Conservation (phyloP, 768 basidiomycete species). For the Termitomyces sp. region DNA sequence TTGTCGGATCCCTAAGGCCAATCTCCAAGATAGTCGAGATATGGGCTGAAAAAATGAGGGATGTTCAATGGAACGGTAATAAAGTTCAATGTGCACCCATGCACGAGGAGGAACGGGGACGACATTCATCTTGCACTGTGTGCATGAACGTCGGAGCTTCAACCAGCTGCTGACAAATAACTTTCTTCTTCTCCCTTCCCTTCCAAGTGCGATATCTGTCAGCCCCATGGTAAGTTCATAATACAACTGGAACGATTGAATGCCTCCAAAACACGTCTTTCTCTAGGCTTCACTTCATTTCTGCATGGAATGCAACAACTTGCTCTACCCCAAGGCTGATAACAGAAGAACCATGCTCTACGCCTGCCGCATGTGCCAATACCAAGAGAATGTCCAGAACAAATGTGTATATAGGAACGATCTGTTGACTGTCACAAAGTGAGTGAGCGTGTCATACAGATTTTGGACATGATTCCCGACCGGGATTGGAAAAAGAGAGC, state of each 20-base stretch:
- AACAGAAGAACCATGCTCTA: constrained; percentile 82
- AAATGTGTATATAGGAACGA: constrained; percentile 93
- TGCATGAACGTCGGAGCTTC: background rate
- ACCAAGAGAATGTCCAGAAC: constrained; percentile 81
- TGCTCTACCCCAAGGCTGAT: constrained; percentile 92
- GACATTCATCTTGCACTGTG: no score
- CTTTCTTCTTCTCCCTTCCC: background rate
- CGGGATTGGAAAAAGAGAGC: constrained; percentile 58
- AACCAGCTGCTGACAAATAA: background rate
- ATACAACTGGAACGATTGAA: background rate
- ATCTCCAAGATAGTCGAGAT: no score
- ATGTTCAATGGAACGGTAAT: background rate
- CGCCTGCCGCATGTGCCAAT: constrained; percentile 85
- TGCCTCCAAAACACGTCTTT: background rate
- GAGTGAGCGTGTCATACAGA: constrained; percentile 18
- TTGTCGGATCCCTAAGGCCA: no score
- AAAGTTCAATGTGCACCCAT: no score
- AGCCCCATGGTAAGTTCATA: constrained; percentile 3
- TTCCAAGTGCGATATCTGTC: background rate
- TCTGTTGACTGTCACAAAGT: constrained; percentile 91
- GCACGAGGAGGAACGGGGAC: no score
- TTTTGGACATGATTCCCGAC: constrained; percentile 7
- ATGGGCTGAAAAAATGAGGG: background rate
- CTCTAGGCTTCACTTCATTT: constrained; percentile 78
- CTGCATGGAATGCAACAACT: constrained; percentile 93